phyloP scores from a whole-genome alignment of 257 asterid species.

The Petunia secreta region DNA sequence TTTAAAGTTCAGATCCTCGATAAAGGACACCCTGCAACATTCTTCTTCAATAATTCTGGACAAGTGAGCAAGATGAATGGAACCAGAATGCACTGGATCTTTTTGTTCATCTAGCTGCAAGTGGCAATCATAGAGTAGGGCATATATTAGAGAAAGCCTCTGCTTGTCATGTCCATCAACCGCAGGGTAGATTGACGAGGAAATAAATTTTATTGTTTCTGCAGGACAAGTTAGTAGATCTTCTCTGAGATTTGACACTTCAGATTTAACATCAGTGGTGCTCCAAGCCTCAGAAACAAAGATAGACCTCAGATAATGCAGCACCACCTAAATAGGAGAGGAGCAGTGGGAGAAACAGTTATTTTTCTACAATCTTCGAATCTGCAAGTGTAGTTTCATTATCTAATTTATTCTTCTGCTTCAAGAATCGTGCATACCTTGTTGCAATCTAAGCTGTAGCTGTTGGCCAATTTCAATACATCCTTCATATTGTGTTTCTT shows the following conservation, averaged over 20 bases:
- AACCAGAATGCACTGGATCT: conserved; percentile 41
- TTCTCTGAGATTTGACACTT: conserved; percentile 58
- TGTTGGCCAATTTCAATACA: conserved; percentile 57
- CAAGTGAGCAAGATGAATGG: conserved; percentile 49
- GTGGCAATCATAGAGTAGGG: conserved; percentile 83
- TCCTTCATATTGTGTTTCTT: conserved; percentile 75
- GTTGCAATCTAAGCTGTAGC: conserved; percentile 69
- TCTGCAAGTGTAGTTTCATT: background rate
- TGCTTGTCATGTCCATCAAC: conserved; percentile 83
- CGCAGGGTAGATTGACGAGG: conserved; percentile 62
- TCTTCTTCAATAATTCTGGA: conserved; percentile 66
- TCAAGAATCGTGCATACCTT: conserved; percentile 52
- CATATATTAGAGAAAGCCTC: conserved; percentile 78
- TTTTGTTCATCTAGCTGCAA: conserved; percentile 49
- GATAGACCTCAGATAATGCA: conserved; percentile 66
- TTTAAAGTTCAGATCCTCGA: conserved; percentile 71
- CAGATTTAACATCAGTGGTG: conserved; percentile 63
- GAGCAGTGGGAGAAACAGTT: conserved; percentile 25
- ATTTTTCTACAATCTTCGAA: conserved; percentile 15
- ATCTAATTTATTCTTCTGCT: conserved; percentile 11
- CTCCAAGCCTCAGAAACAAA: conserved; percentile 81
- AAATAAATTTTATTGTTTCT: conserved; percentile 62
- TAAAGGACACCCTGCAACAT: conserved; percentile 75
- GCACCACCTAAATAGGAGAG: conserved; percentile 66
- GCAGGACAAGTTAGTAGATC: conserved; percentile 65